Evolutionary conservation across 805 yeast genomes (phyloP).

Genomic region (Suhomyces pyralidae): DNA sequence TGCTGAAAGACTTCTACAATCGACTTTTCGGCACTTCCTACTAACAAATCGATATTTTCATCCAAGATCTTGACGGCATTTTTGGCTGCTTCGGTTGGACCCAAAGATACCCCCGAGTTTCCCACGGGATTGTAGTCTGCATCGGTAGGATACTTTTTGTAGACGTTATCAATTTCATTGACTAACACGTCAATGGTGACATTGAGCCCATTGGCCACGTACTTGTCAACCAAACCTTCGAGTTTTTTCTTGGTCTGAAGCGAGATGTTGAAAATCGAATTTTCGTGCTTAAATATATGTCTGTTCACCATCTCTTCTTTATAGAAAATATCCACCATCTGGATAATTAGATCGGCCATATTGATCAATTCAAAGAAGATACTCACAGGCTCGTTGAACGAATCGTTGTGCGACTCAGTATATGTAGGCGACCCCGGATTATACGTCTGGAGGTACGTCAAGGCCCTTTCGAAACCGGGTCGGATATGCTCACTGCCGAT

Average conservation of each 20-base stretch:
- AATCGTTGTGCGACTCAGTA: conserved; percentile 24
- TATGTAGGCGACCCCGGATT: conserved; percentile 49
- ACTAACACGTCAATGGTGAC: conserved; percentile 88
- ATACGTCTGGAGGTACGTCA: conserved; percentile 64
- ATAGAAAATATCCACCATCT: conserved; percentile 87
- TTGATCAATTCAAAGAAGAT: conserved; percentile 88
- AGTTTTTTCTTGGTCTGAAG: conserved; percentile 76
- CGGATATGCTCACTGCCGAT: conserved; percentile 74
- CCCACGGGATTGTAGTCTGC: conserved; percentile 58
- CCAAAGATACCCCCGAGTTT: conserved; percentile 20
- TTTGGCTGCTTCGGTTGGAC: conserved; percentile 60
- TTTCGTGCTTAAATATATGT: conserved; percentile 61
- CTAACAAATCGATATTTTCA: conserved; percentile 68
- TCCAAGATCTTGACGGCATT: conserved; percentile 60
- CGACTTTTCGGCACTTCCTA: conserved; percentile 81
- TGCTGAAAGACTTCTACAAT: conserved; percentile 91
- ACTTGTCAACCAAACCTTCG: conserved; percentile 78
- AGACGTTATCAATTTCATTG: conserved; percentile 69
- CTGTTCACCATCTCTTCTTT: conserved; percentile 70
- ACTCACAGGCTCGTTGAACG: conserved; percentile 75
- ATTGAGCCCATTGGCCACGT: conserved; percentile 89
- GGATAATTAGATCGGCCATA: conserved; percentile 87
- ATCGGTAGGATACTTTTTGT: conserved; percentile 52
- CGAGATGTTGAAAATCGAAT: conserved; percentile 74
- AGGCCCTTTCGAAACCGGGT: conserved; percentile 81